Conservation (phyloP, 805 yeast species). For the Wickerhamomyces sydowiorum region DNA sequence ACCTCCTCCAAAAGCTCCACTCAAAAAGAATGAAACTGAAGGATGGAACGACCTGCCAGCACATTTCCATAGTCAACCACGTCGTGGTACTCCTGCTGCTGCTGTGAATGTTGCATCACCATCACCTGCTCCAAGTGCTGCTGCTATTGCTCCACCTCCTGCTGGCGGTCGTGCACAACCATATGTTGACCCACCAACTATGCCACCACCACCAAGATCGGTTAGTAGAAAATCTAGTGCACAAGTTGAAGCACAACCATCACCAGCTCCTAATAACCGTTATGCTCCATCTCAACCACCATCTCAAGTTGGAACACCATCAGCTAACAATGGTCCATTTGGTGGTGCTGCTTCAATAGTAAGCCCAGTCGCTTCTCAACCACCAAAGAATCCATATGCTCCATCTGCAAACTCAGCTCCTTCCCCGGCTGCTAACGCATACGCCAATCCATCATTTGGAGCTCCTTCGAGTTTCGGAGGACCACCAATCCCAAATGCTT, state of each 20-base stretch:
- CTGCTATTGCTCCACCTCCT: conserved; percentile 16
- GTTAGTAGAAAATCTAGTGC: conserved; percentile 14
- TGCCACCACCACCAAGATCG: conserved; percentile 31
- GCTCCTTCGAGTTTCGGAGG: background rate
- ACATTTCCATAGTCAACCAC: conserved; percentile 32
- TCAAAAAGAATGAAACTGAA: conserved; percentile 42
- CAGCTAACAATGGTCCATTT: conserved; percentile 8
- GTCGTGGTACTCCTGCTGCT: conserved; percentile 42
- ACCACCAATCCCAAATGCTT: conserved; percentile 28
- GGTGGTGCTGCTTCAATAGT: conserved; percentile 25
- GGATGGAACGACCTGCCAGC: conserved; percentile 74
- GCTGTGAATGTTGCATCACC: conserved; percentile 23
- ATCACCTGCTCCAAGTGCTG: conserved; percentile 21
- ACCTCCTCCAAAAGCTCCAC: conserved; percentile 21
- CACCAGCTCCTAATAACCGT: conserved; percentile 24
- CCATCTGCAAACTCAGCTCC: conserved; percentile 14
- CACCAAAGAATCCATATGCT: conserved; percentile 23
- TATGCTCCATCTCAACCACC: conserved; percentile 28
- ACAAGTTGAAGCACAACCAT: conserved; percentile 13
- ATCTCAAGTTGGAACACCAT: conserved; percentile 6
- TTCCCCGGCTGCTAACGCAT: conserved; percentile 30
- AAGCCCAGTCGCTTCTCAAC: conserved; percentile 16
- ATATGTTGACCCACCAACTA: conserved; percentile 19
- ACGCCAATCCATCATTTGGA: conserved; percentile 28
- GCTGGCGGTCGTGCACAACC: conserved; percentile 18